Percentiles rank a stretch among this genome's conserved stretches.
These are phyloP conservation scores for Karstenula rhodostoma DNA, from an alignment of 2,329 filamentous ascomycete species.

Conservation along the genomic window DNA sequence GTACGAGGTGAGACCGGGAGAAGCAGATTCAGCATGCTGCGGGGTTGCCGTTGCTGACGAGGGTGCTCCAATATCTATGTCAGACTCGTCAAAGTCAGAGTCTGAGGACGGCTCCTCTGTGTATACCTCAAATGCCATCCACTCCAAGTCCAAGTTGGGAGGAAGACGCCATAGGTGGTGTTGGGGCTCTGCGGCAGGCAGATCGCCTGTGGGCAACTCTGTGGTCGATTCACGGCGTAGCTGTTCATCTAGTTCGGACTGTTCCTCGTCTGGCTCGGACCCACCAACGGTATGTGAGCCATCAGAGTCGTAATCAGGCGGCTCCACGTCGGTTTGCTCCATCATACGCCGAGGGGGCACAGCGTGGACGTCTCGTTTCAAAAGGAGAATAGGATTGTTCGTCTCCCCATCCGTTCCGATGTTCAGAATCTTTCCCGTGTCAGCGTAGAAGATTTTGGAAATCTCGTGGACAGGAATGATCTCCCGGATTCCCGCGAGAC, in stretches of 20 bases:
- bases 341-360: slow-evolving; percentile 68
- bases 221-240: slow-evolving; percentile 53
- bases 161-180: slow-evolving; percentile 68
- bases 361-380: slow-evolving; percentile 75
- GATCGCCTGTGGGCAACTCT: slow-evolving; percentile 22
- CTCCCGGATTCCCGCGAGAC: slow-evolving; percentile 70
- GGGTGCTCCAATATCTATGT: slow-evolving; percentile 28
- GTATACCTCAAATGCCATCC: slow-evolving; percentile 90
- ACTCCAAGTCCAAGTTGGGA: slow-evolving; percentile 81
- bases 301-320: slow-evolving; percentile 43
- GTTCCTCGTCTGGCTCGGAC: slow-evolving; percentile 46
- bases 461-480: slow-evolving; percentile 76
- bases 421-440: slow-evolving; percentile 88
- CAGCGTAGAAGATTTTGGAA: slow-evolving; percentile 92
- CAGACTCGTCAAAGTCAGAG: slow-evolving; percentile 57
- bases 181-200: slow-evolving; percentile 23
- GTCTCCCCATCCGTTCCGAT: slow-evolving; percentile 74
- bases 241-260: slow-evolving; percentile 57
- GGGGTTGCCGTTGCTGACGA: slow-evolving; percentile 25
- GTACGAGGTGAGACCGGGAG: slow-evolving; percentile 50
- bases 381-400: slow-evolving; percentile 75
- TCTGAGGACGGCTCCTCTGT: slow-evolving; percentile 68
- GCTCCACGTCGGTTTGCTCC: slow-evolving; percentile 45
- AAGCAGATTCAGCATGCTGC: slow-evolving; percentile 44
- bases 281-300: slow-evolving; percentile 49